A percentile compares a stretch with the other conserved stretches of the same genome.
Evolutionary conservation across 1,139 yeast species (phyloP).

Genomic region (Diutina scorzettiae): DNA sequence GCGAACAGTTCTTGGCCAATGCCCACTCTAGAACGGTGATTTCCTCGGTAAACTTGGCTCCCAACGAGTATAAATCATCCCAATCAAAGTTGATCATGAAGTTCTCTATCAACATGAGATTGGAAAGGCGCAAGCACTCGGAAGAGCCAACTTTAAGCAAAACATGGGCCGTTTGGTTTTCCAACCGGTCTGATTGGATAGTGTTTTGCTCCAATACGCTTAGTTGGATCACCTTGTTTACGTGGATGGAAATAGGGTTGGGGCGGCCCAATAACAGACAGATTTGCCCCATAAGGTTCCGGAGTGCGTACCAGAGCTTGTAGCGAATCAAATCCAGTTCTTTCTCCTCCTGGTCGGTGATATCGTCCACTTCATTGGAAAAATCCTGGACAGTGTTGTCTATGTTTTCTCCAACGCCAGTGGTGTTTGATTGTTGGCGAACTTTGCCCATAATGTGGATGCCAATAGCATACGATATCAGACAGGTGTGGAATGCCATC

Average conservation of each 20-base stretch:
- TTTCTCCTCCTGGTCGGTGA: constrained; percentile 9
- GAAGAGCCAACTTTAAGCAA: constrained; percentile 34
- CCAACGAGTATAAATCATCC: constrained; percentile 27
- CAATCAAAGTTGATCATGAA: constrained; percentile 35
- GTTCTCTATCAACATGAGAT: constrained; percentile 40
- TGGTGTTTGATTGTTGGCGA: constrained; percentile 15
- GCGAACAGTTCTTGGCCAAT: neutral
- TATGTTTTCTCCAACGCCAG: constrained; percentile 7
- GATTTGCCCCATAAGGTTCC: constrained; percentile 34
- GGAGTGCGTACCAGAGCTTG: constrained; percentile 39
- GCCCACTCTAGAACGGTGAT: constrained; percentile 20
- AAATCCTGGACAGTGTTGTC: constrained; percentile 8
- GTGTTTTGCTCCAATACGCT: constrained; percentile 8
- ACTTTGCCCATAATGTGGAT: constrained; percentile 33
- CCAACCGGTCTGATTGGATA: constrained; percentile 12
- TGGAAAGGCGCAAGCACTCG: constrained; percentile 37
- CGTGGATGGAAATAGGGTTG: constrained; percentile 41
- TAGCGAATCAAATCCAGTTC: constrained; percentile 20
- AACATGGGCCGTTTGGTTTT: constrained; percentile 18
- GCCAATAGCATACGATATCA: constrained; percentile 40
- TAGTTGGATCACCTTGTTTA: constrained; percentile 22
- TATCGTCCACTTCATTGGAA: constrained; percentile 13
- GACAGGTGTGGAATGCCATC: constrained; percentile 36
- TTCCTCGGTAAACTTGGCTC: constrained; percentile 30
- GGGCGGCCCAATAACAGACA: constrained; percentile 46